phyloP scores from a whole-genome alignment of 1,284 basidiomycete species.

The Naganishia sp. region DNA sequence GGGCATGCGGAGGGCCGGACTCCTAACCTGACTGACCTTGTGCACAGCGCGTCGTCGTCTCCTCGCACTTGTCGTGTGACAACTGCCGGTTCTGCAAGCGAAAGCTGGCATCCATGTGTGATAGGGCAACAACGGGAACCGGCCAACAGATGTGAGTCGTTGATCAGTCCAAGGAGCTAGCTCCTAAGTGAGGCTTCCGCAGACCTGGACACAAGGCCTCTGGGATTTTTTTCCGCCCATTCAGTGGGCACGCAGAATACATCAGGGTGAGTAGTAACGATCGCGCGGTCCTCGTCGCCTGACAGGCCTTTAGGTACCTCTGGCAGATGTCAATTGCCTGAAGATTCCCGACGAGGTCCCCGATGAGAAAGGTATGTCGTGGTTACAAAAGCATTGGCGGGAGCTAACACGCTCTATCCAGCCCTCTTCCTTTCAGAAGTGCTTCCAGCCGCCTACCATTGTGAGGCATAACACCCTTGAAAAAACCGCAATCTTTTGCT shows the following conservation, averaged over 20 bases:
- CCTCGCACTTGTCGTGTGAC: slow-evolving; percentile 77
- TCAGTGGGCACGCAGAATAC: slow-evolving; percentile 60
- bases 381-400: background rate
- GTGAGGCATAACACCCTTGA: slow-evolving; percentile 27
- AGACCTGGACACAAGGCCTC: too few relatives aligned
- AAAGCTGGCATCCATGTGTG: slow-evolving; percentile 71
- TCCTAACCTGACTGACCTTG: background rate
- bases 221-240: too few relatives aligned
- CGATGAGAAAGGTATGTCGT: slow-evolving; percentile 61
- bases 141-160: too few relatives aligned
- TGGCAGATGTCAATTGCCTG: slow-evolving; percentile 68
- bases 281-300: background rate
- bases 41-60: slow-evolving; percentile 63
- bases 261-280: slow-evolving; percentile 45
- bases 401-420: background rate
- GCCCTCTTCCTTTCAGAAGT: slow-evolving; percentile 64
- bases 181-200: too few relatives aligned
- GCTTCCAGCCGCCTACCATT: slow-evolving; percentile 66
- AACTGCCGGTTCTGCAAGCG: slow-evolving; percentile 71
- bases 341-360: slow-evolving; percentile 66
- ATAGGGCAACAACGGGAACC: slow-evolving; percentile 58
- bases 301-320: slow-evolving; percentile 59
- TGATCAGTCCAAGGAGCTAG: too few relatives aligned
- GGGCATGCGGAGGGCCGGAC: too few relatives aligned
- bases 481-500: background rate